A percentile compares a stretch with the other conserved stretches of the same genome.
Evolutionary conservation across 140 eudicot genomes (phyloP).

Genomic region (Senecio squalidus): DNA sequence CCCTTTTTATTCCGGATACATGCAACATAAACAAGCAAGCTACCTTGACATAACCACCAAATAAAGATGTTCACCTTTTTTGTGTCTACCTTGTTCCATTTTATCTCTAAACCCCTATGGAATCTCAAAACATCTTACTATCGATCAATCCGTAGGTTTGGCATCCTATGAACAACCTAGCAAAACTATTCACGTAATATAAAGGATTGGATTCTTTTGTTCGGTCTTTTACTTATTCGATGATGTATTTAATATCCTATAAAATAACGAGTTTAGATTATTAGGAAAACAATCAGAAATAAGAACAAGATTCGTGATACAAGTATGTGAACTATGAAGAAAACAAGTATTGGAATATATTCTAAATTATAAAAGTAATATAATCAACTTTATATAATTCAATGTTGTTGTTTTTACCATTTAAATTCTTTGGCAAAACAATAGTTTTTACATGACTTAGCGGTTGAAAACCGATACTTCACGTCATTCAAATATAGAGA

Average conservation of each 20-base stretch:
- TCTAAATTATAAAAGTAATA: background rate
- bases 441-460: too few species aligned
- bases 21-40: too few species aligned
- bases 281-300: background rate
- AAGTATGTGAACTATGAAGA: conserved; percentile 1
- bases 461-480: too few species aligned
- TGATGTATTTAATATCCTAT: background rate
- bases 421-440: background rate
- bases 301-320: background rate
- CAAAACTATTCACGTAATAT: background rate
- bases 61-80: too few species aligned
- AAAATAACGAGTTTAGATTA: background rate
- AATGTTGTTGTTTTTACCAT: background rate
- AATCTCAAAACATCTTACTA: too few species aligned
- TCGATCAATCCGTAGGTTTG: too few species aligned
- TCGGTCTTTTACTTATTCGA: background rate
- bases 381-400: background rate
- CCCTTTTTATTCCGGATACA: too few species aligned
- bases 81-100: too few species aligned
- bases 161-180: background rate
- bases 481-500: too few species aligned
- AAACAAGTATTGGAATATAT: conserved; percentile 13
- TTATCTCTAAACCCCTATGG: too few species aligned
- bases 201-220: background rate
- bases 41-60: too few species aligned